Conservation (phyloP, 192 early-diverging fungal species). For the Chytriomyces sp. region DNA sequence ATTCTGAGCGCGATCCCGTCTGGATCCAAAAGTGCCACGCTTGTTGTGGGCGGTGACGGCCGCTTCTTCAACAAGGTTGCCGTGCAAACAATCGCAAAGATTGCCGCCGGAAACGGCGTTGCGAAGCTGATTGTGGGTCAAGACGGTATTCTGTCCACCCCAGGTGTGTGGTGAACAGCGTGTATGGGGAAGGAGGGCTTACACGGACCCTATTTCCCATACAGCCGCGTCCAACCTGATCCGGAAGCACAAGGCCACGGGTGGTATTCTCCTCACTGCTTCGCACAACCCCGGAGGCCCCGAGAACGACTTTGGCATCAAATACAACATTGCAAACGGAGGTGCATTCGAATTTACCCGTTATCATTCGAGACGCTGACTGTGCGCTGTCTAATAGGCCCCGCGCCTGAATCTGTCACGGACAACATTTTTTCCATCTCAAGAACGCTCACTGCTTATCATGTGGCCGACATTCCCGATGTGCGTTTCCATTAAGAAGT, state of each 20-base stretch:
- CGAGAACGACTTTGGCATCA: conserved; percentile 97
- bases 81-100: conserved; percentile 82
- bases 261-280: conserved; percentile 96
- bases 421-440: conserved; percentile 88
- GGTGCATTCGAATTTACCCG: conserved; percentile 37
- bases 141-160: conserved; percentile 92
- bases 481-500: conserved; percentile 33
- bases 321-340: conserved; percentile 96
- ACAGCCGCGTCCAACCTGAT: conserved; percentile 90
- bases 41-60: conserved; percentile 97
- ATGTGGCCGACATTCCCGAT: conserved; percentile 60
- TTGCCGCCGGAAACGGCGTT: conserved; percentile 85
- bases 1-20: conserved; percentile 79
- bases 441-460: conserved; percentile 71
- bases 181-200: no score
- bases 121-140: conserved; percentile 86
- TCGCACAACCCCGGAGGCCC: conserved; percentile 99
- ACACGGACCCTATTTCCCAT: background rate
- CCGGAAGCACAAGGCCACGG: conserved; percentile 82
- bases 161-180: conserved; percentile 35
- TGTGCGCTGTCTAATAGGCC: conserved; percentile 48
- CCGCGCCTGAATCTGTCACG: conserved; percentile 94
- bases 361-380: background rate
- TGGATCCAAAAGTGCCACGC: conserved; percentile 73
- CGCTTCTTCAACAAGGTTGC: conserved; percentile 86